Evolutionary conservation across 2,329 filamentous ascomycete species (phyloP).

Genomic region (Trichoderma lentiforme): DNA sequence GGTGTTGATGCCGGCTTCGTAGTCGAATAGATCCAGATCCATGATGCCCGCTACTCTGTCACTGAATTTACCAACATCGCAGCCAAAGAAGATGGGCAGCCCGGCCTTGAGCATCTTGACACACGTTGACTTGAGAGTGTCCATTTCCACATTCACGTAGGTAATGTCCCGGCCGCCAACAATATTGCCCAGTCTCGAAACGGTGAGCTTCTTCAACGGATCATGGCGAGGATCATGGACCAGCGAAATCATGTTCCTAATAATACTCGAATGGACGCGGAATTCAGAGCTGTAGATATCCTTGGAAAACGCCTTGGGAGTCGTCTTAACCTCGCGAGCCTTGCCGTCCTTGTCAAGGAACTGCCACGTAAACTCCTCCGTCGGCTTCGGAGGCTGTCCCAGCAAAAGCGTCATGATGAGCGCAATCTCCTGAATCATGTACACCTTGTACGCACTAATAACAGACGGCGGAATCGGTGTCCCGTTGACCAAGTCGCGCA

Average conservation of each 20-base stretch:
- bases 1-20: conserved; percentile 79
- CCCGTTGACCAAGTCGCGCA: conserved; percentile 55
- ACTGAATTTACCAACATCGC: conserved; percentile 80
- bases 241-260: conserved; percentile 72
- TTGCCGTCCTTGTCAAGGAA: conserved; percentile 68
- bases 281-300: conserved; percentile 62
- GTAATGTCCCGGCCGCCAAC: conserved; percentile 71
- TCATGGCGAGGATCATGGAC: conserved; percentile 82
- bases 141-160: conserved; percentile 80
- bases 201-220: conserved; percentile 68
- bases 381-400: conserved; percentile 70
- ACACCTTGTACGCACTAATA: conserved; percentile 57
- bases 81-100: conserved; percentile 83
- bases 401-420: conserved; percentile 78
- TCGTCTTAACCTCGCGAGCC: conserved; percentile 59
- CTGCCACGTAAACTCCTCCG: conserved; percentile 73
- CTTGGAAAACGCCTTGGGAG: conserved; percentile 68
- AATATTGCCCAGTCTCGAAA: conserved; percentile 76
- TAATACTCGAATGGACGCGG: conserved; percentile 56
- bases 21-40: conserved; percentile 74
- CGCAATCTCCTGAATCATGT: conserved; percentile 77
- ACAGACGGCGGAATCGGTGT: conserved; percentile 33
- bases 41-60: conserved; percentile 68
- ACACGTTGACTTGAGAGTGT: conserved; percentile 66
- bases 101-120: conserved; percentile 76